A percentile compares a stretch with the other conserved stretches of the same genome.
Conservation (phyloP, 768 basidiomycete species). For the Porphyrellus cyaneotinctus region DNA sequence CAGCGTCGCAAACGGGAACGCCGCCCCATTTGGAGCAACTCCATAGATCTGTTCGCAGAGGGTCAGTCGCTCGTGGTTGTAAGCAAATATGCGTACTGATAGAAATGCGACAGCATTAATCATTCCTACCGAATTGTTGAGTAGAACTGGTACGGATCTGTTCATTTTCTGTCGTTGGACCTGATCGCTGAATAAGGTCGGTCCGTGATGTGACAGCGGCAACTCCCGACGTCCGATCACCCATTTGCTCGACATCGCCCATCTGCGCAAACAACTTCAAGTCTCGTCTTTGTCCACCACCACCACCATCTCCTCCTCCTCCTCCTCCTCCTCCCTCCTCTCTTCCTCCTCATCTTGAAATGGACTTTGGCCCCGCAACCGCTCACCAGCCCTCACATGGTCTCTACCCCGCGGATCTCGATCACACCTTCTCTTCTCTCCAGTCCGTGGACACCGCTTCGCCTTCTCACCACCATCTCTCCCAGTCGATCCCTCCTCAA, state of each 20-base stretch:
- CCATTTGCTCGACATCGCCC: constrained; percentile 37
- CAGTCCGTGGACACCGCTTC: constrained; percentile 38
- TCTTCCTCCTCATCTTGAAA: constrained; percentile 35
- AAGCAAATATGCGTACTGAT: constrained; percentile 18
- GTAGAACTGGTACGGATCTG: constrained; percentile 30
- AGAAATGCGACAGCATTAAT: constrained; percentile 12
- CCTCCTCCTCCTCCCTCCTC: constrained; percentile 29
- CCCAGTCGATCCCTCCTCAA: constrained; percentile 35
- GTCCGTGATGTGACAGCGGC: constrained; percentile 41
- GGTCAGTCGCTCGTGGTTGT: constrained; percentile 18
- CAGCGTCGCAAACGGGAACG: constrained; percentile 4
- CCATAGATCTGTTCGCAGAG: not conserved
- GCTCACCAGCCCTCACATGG: constrained; percentile 35
- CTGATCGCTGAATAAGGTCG: constrained; percentile 40
- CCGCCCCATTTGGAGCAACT: not conserved
- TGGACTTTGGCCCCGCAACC: constrained; percentile 48
- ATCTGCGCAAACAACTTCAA: constrained; percentile 26
- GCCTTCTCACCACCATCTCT: constrained; percentile 36
- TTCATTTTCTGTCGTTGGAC: constrained; percentile 14
- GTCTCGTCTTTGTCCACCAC: constrained; percentile 35
- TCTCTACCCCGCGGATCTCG: constrained; percentile 56
- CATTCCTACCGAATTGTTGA: not conserved
- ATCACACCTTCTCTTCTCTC: constrained; percentile 49
- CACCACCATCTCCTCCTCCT: constrained; percentile 23
- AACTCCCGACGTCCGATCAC: constrained; percentile 59